These are phyloP conservation scores for Marchantia polymorpha DNA, from an alignment of 225 moss, liverwort and hornwort species.

Conservation along the genomic window DNA sequence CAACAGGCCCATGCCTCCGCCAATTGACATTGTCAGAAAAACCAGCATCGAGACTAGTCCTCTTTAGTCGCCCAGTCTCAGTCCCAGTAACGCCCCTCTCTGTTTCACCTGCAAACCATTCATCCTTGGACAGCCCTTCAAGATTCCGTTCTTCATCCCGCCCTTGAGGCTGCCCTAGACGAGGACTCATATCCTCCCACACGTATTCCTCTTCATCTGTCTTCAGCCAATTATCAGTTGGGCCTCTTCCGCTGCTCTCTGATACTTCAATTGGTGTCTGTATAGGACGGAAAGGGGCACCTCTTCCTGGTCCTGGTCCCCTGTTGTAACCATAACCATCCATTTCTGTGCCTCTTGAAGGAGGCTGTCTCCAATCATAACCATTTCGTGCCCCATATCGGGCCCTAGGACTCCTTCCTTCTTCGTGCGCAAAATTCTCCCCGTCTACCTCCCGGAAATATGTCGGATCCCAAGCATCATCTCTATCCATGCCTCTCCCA, in stretches of 20 bases:
- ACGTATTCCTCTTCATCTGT: conserved; percentile 87
- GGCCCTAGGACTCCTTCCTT: conserved; percentile 42
- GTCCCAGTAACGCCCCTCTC: conserved; percentile 41
- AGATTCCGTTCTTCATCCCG: conserved; percentile 43
- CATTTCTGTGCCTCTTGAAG: conserved; percentile 46
- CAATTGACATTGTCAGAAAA: conserved; percentile 54
- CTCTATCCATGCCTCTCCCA: conserved; percentile 49
- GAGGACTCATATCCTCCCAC: conserved; percentile 91
- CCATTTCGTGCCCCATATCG: conserved; percentile 60
- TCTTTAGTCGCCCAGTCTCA: conserved; percentile 37
- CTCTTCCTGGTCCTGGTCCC: conserved; percentile 72
- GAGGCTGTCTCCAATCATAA: conserved; percentile 59
- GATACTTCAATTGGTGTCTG: conserved; percentile 48
- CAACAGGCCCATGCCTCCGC: conserved; percentile 55
- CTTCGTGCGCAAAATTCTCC: conserved; percentile 49
- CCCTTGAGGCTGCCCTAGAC: conserved; percentile 40
- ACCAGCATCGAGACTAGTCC: conserved; percentile 57
- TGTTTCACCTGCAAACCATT: conserved; percentile 56
- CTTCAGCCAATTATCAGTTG: conserved; percentile 71
- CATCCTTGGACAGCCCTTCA: conserved; percentile 44
- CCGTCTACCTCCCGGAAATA: conserved; percentile 69
- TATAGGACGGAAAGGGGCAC: conserved; percentile 44
- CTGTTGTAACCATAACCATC: conserved; percentile 78
- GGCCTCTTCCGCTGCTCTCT: conserved; percentile 46
- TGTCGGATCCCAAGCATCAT: conserved; percentile 58